These are phyloP conservation scores for Pythium dissotocum DNA, from an alignment of 352 stramenopile species.

Conservation along the genomic window DNA sequence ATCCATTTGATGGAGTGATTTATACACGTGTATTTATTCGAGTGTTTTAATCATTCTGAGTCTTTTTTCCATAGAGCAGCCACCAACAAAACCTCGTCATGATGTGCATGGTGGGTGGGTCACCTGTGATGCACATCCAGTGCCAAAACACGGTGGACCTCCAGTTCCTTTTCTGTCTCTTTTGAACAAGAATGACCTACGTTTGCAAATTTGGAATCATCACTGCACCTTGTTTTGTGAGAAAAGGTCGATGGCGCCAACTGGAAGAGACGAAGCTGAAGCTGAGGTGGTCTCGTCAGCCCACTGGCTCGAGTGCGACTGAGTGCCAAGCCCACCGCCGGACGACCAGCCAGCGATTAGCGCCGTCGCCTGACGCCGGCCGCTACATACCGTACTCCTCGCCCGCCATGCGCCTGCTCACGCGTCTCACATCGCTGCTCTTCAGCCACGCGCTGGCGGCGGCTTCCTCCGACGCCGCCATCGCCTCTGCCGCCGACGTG, in stretches of 20 bases:
- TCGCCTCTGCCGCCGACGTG: conserved; percentile 3
- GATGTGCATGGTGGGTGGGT: background rate
- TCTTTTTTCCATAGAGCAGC: background rate
- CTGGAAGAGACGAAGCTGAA: conserved; percentile 27
- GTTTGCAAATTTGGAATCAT: background rate
- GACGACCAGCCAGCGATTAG: background rate
- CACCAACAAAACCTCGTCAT: background rate
- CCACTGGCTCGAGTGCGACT: background rate
- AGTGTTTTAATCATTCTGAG: conserved; percentile 6
- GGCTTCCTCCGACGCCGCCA: background rate
- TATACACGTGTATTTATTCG: conserved; percentile 29
- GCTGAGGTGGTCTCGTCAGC: conserved; percentile 3
- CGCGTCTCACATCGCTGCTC: conserved; percentile 21
- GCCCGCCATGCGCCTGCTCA: conserved; percentile 15
- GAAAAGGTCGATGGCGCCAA: conserved; percentile 19
- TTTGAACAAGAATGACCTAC: background rate
- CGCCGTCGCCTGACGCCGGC: background rate
- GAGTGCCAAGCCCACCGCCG: background rate
- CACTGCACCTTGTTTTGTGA: conserved; percentile 16
- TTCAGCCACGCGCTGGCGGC: conserved; percentile 14
- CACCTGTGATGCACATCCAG: background rate
- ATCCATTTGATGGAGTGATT: conserved; percentile 24
- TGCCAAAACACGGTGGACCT: conserved; percentile 18
- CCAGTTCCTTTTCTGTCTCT: background rate
- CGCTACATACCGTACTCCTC: background rate